Conservation (phyloP, 805 yeast genomes). For the Brettanomyces nanus region DNA sequence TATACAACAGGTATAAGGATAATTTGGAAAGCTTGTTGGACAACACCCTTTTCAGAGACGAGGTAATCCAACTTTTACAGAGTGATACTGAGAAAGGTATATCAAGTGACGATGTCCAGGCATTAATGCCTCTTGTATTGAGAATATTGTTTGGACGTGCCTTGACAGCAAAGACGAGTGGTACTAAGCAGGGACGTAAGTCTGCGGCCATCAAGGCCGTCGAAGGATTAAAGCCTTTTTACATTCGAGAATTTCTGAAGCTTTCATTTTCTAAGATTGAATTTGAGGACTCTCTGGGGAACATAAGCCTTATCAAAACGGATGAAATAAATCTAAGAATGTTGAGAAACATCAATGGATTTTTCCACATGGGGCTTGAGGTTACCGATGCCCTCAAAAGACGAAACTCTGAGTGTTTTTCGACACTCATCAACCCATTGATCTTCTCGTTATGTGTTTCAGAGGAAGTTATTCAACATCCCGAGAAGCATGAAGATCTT, state of each 20-base stretch:
- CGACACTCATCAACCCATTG: conserved; percentile 47
- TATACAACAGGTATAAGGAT: conserved; percentile 60
- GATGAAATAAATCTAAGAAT: conserved; percentile 21
- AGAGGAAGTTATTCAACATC: conserved; percentile 31
- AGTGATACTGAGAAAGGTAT: conserved; percentile 43
- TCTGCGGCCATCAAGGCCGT: conserved; percentile 59
- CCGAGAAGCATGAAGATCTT: conserved; percentile 13
- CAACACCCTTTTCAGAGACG: conserved; percentile 80
- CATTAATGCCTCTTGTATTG: conserved; percentile 62
- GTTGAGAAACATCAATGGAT: conserved; percentile 54
- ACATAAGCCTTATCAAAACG: conserved; percentile 6
- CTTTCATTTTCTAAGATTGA: conserved; percentile 53
- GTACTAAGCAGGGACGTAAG: conserved; percentile 65
- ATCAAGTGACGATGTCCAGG: conserved; percentile 50
- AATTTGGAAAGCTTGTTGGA: conserved; percentile 69
- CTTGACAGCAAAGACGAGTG: conserved; percentile 59
- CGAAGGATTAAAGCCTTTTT: conserved; percentile 44
- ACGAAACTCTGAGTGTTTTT: conserved; percentile 39
- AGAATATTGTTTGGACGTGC: conserved; percentile 83
- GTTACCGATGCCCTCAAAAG: conserved; percentile 52
- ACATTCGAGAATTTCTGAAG: conserved; percentile 50
- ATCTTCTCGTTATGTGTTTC: conserved; percentile 47
- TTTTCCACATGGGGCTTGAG: conserved; percentile 51
- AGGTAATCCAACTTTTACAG: conserved; percentile 55
- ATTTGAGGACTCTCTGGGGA: conserved; percentile 26